phyloP scores from a whole-genome alignment of 352 stramenopile species.

The Saprolegnia diclina region DNA sequence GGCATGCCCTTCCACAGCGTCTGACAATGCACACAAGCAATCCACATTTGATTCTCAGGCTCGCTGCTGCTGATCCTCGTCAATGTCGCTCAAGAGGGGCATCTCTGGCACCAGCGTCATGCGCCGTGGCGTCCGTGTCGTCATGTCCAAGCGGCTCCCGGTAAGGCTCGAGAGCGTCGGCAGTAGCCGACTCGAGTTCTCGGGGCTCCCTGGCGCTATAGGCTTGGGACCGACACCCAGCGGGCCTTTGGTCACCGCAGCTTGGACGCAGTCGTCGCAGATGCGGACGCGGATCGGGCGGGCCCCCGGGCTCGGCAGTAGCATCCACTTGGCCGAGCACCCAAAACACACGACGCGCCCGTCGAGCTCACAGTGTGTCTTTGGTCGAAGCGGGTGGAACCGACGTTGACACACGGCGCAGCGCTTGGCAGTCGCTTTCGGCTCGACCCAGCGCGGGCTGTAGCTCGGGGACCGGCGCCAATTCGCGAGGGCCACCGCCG shows the following conservation, averaged over 20 bases:
- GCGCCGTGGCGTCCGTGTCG: neutral
- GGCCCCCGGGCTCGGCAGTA: neutral
- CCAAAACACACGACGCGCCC: conserved; percentile 6
- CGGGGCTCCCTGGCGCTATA: neutral
- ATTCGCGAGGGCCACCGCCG: neutral
- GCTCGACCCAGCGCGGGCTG: neutral
- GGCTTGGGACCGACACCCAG: neutral
- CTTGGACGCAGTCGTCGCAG: conserved; percentile 14
- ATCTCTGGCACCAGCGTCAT: no score
- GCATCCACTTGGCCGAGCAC: neutral
- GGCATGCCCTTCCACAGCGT: no score
- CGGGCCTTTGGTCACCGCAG: neutral
- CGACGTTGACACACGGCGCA: neutral
- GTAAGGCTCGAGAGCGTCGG: neutral
- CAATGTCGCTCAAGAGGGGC: no score
- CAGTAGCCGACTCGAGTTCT: neutral
- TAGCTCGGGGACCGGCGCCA: neutral
- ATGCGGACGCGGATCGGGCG: neutral
- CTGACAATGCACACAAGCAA: no score
- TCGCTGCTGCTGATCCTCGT: no score
- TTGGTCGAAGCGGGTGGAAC: neutral
- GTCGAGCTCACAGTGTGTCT: neutral
- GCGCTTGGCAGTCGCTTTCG: neutral
- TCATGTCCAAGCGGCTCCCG: neutral
- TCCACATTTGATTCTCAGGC: no score